These are phyloP conservation scores for Clonostachys rhizophaga DNA, from an alignment of 2,329 filamentous ascomycete species.

Conservation along the genomic window DNA sequence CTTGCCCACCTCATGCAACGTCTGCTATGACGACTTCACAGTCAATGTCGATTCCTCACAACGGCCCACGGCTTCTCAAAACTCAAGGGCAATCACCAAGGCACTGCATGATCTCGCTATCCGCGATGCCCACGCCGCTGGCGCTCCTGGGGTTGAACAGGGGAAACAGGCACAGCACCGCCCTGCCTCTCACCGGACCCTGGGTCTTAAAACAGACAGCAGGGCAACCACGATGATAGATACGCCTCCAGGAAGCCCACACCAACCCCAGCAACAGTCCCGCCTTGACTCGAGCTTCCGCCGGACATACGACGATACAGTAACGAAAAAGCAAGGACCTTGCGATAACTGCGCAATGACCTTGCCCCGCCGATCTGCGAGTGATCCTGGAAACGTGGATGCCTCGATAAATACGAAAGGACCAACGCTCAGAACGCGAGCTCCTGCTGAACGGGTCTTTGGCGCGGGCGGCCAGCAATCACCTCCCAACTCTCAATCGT, in stretches of 20 bases:
- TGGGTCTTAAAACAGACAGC: neutral
- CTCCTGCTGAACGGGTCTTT: constrained; percentile 55
- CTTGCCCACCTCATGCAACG: constrained; percentile 53
- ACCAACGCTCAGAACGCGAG: constrained; percentile 56
- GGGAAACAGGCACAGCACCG: no score
- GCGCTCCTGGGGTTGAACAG: no score
- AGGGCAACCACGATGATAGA: constrained; percentile 37
- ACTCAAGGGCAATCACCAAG: constrained; percentile 21
- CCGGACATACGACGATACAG: constrained; percentile 61
- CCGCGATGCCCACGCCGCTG: constrained; percentile 19
- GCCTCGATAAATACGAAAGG: constrained; percentile 33
- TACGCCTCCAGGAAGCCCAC: constrained; percentile 54
- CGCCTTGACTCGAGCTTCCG: constrained; percentile 56
- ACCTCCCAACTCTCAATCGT: constrained; percentile 46
- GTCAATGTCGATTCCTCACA: constrained; percentile 23
- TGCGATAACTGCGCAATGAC: constrained; percentile 68
- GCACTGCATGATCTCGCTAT: neutral
- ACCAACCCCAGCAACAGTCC: constrained; percentile 28
- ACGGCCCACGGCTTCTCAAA: constrained; percentile 25
- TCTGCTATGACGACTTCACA: constrained; percentile 44
- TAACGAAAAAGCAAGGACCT: constrained; percentile 57
- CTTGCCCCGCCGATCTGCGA: constrained; percentile 38
- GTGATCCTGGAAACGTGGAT: constrained; percentile 12
- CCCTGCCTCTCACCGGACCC: no score
- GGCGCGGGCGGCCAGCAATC: constrained; percentile 39